phyloP scores from a whole-genome alignment of 352 stramenopile species.

The Phytopythium ostracodes region DNA sequence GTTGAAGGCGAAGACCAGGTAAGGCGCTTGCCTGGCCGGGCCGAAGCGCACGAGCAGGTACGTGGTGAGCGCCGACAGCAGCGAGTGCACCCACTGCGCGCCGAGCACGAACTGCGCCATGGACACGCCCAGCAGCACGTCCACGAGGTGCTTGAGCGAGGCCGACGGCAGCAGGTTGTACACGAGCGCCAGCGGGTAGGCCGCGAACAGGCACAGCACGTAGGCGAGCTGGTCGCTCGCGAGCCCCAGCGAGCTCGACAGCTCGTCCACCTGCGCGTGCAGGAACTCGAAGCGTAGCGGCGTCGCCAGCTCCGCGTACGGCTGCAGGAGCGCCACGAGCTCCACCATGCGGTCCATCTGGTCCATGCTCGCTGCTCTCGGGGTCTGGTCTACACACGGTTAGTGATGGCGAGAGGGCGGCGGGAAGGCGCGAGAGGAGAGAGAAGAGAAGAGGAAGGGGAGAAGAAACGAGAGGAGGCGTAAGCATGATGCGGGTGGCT shows the following conservation, averaged over 20 bases:
- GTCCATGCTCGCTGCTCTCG: not conserved
- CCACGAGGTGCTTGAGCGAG: constrained; percentile 88
- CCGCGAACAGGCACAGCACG: constrained; percentile 87
- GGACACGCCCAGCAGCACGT: constrained; percentile 90
- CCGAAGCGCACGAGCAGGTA: constrained; percentile 75
- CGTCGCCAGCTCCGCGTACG: constrained; percentile 38
- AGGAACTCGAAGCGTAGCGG: constrained; percentile 46
- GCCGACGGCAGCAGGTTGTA: constrained; percentile 79
- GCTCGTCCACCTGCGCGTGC: constrained; percentile 38
- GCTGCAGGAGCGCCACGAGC: constrained; percentile 33
- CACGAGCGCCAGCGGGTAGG: constrained; percentile 92
- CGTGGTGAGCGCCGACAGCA: constrained; percentile 88
- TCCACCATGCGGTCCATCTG: constrained; percentile 37
- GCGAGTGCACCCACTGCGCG: constrained; percentile 92
- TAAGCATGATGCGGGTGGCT: too few relatives aligned
- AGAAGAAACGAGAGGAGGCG: too few relatives aligned
- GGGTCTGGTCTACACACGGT: too few relatives aligned
- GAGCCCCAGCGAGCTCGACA: constrained; percentile 32
- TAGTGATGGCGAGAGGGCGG: too few relatives aligned
- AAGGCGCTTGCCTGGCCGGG: constrained; percentile 46
- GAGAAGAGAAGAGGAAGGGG: too few relatives aligned
- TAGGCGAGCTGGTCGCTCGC: constrained; percentile 73
- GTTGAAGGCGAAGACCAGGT: constrained; percentile 90
- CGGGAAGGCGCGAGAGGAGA: too few relatives aligned
- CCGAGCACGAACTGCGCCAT: constrained; percentile 94